phyloP scores from a whole-genome alignment of 805 yeast species.

The Candida tibetensis region DNA sequence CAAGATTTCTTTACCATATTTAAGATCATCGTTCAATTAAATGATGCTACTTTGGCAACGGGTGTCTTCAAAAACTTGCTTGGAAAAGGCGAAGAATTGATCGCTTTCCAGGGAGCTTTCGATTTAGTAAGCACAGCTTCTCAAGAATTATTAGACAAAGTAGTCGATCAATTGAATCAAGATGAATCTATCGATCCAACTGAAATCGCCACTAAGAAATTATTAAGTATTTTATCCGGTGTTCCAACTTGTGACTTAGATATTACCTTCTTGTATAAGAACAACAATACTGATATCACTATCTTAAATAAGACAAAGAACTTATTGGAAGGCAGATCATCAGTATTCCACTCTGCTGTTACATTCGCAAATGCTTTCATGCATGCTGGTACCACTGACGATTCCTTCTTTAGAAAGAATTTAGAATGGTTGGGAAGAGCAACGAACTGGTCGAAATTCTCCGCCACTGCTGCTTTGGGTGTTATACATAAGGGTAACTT shows the following conservation, averaged over 20 bases:
- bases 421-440: conserved; percentile 96
- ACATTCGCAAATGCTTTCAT: conserved; percentile 92
- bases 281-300: conserved; percentile 82
- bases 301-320: conserved; percentile 80
- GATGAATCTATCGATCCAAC: conserved; percentile 26
- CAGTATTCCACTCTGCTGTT: conserved; percentile 93
- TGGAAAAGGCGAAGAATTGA: conserved; percentile 45
- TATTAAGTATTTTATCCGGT: conserved; percentile 77
- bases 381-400: conserved; percentile 96
- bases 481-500: conserved; percentile 95
- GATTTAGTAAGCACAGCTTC: conserved; percentile 90
- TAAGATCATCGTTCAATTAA: conserved; percentile 84
- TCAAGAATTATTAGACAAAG: conserved; percentile 73
- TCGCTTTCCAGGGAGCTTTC: conserved; percentile 92
- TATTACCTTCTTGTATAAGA: conserved; percentile 80
- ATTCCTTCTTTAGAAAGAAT: conserved; percentile 84
- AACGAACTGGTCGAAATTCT: conserved; percentile 96
- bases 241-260: conserved; percentile 92
- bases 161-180: conserved; percentile 38
- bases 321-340: conserved; percentile 83
- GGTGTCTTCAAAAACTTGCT: conserved; percentile 63
- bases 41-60: conserved; percentile 69
- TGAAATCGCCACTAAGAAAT: conserved; percentile 34
- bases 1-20: conserved; percentile 84
- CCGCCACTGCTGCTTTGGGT: conserved; percentile 97